Evolutionary conservation across 345 rosid genomes (phyloP).

Genomic region (Camelina laxa): DNA sequence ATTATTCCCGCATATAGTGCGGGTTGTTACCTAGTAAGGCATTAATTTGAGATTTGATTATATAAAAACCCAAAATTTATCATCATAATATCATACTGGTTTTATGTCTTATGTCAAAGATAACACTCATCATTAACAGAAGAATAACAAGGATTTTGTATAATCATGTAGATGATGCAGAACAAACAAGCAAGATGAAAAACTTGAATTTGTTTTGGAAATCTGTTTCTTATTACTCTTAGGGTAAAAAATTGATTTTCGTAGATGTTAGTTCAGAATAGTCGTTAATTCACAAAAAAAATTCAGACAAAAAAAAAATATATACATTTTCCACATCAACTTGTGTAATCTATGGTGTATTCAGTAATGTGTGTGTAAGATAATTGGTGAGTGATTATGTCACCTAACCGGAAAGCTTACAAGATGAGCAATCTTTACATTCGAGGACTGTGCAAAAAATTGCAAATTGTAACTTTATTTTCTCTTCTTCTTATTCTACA

Average conservation of each 20-base stretch:
- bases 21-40: too few species aligned
- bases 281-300: background rate
- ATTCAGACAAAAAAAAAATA: too few species aligned
- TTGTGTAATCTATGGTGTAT: slow-evolving; percentile 27
- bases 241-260: background rate
- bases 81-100: background rate
- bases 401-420: slow-evolving; percentile 32
- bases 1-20: too few species aligned
- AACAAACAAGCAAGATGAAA: too few species aligned
- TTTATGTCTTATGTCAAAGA: background rate
- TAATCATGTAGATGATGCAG: too few species aligned
- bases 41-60: too few species aligned
- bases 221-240: too few species aligned
- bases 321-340: slow-evolving; percentile 21
- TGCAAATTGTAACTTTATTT: slow-evolving; percentile 26
- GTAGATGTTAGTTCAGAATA: background rate
- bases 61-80: background rate
- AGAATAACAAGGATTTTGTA: too few species aligned
- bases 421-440: slow-evolving; percentile 34
- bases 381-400: slow-evolving; percentile 30
- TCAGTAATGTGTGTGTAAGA: slow-evolving; percentile 11
- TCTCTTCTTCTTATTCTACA: background rate
- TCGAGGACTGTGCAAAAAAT: slow-evolving; percentile 21
- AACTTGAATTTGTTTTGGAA: too few species aligned
- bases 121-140: background rate